Percentiles rank a stretch among this genome's conserved stretches.
phyloP scores from a whole-genome alignment of 164 flowering plant genomes.

The Magnolia sinica region DNA sequence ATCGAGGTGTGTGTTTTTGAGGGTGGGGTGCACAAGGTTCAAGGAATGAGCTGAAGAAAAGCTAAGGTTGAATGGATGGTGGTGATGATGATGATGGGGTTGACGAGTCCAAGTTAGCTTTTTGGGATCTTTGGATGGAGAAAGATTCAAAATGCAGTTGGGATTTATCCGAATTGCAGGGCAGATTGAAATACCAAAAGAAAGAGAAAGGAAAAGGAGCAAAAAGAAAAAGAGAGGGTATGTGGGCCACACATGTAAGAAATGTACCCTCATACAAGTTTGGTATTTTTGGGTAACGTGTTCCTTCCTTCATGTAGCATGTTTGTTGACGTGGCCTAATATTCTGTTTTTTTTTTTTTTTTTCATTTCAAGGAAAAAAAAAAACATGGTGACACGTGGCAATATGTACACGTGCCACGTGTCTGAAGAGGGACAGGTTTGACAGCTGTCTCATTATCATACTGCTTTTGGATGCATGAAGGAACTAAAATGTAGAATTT shows the following conservation, averaged over 20 bases:
- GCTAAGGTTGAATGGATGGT: conserved; percentile 20
- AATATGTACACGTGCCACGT: neutral
- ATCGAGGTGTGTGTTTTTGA: conserved; percentile 9
- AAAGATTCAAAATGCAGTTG: neutral
- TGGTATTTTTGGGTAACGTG: conserved; percentile 31
- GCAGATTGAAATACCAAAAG: neutral
- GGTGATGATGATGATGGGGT: conserved; percentile 29
- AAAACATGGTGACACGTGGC: neutral
- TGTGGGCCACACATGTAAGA: neutral
- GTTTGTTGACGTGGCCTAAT: neutral
- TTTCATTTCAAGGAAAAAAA: neutral
- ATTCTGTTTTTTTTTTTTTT: neutral
- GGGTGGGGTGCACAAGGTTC: conserved; percentile 28
- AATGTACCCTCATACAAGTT: conserved; percentile 31
- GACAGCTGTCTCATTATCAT: too few relatives aligned
- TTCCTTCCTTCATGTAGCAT: neutral
- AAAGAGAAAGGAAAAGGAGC: neutral
- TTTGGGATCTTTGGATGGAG: conserved; percentile 14
- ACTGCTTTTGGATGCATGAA: too few relatives aligned
- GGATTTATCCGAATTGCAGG: neutral
- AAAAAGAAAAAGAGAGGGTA: conserved; percentile 10
- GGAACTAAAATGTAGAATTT: too few relatives aligned
- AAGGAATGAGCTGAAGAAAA: conserved; percentile 22
- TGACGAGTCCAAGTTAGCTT: conserved; percentile 55
- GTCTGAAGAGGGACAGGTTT: too few relatives aligned